Evolutionary conservation across 495 filamentous ascomycete genomes (phyloP), one percentile per base, ranked within the genome.

Genomic region (Immersiella caudata): DNA sequence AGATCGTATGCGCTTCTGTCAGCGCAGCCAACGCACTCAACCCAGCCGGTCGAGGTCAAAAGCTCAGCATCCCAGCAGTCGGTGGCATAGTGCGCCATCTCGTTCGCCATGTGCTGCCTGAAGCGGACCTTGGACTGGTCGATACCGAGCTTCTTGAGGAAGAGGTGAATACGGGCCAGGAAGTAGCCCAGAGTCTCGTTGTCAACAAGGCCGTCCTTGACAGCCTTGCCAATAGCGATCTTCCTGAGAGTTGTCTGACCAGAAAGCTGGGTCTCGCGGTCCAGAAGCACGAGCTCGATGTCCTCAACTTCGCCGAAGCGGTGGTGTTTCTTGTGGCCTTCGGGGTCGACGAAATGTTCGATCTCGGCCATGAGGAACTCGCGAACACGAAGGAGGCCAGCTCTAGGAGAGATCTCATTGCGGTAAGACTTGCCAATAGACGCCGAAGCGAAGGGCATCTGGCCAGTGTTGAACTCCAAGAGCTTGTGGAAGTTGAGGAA

Each of bases 171-270:
- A 55, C 91, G 86, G 55, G 87, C 91, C 36, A 94, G 82, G 82
- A 94, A 94, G 81, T 94, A 94, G 56, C 91, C 91, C n/a, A 94
- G 83, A 1, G 91, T 93, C 80, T 94, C 91, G 78, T 93, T 94
- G 75, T 94, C 90, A 11, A 94, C 89, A 20, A 91, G 72, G 9
- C 85, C 83, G 22, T 80, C 81, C 75, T 86, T 80, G 27, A 94
- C 91, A 27, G 91, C 91, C 73, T 92, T 80, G 67, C 90, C 89
- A 66, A 93, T 88, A 21, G 86, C 81, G 76, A 88, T 83, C 65
- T 76, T 81, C 71, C 82, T 82, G 20, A 84, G 80, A 50, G 86
- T 75, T 18, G 90, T 93, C 74, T 86, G 83, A 58, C 91, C 91
- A 60, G 84, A 86, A 40, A 90, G 83, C 79, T 94, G 91, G 0